Evolutionary conservation across 768 basidiomycete species (phyloP), one percentile per base, ranked within the genome.

Genomic region (Mycena vitilis): DNA sequence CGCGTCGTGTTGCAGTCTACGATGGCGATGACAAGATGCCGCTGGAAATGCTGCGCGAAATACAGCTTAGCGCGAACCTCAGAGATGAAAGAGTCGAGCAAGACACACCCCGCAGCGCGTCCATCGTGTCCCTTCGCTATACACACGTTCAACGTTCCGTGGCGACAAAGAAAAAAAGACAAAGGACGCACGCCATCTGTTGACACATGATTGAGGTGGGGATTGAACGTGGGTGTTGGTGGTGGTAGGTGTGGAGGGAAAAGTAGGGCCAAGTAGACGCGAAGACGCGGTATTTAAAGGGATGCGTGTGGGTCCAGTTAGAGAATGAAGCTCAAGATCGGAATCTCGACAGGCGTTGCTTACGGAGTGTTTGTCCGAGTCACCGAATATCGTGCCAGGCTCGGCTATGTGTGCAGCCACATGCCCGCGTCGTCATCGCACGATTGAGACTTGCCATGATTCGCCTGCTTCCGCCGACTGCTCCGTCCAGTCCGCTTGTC

Each of bases 111-210:
- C 88, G 77, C 92, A 94, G 67, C 83, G 85, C 62, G 82, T 79
- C 92, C 92, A 94, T 25, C 86, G 87, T 22, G 92, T 93, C 78
- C 92, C 92, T 86, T 92, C 87, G 67, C 92, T 93, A 77, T 30
- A 63, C 65, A 38, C 54, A 59, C 69, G 71, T 66, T 73, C 34
- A 70, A 73, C 54, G 30, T 49, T 15, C 34, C n/a, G 52, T 38
- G 44, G 30, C 22, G 20, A 11, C n/a, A 11, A 16, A 44, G 56
- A 16, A 23, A 60, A 45, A 72, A 51, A 61, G 5, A 20, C 22
- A 61, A 2, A 45, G 25, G 63, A 86, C 91, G 74, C 81, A 93
- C 92, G 92, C 90, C 78, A 93, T 83, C 79, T 88, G 88, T 83
- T 83, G 87, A 77, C 92, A 94, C 92, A 94, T 94, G 64, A 51